phyloP scores from a whole-genome alignment of 1,139 yeast genomes.

The Blastobotrys petasosporus region DNA sequence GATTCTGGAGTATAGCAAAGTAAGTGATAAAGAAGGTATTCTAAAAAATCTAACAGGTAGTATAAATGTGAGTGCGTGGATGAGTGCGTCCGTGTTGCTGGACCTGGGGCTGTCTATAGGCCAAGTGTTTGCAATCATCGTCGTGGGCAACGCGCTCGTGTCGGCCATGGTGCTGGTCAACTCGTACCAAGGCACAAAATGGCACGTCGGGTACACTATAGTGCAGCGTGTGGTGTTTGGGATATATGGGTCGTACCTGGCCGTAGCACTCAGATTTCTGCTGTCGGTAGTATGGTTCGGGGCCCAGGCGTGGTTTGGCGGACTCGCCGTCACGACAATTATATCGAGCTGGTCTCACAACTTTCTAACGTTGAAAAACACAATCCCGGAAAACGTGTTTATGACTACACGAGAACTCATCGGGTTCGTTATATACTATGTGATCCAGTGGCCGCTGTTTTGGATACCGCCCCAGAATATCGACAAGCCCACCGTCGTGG shows the following conservation, averaged over 20 bases:
- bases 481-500: slow-evolving; percentile 18
- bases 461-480: slow-evolving; percentile 28
- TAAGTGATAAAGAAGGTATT: not conserved
- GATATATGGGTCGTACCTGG: slow-evolving; percentile 27
- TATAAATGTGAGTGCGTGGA: slow-evolving; percentile 25
- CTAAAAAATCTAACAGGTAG: slow-evolving; percentile 7
- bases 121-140: slow-evolving; percentile 35
- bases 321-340: slow-evolving; percentile 27
- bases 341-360: slow-evolving; percentile 26
- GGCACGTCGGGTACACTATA: slow-evolving; percentile 32
- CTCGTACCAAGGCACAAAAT: slow-evolving; percentile 29
- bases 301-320: slow-evolving; percentile 31
- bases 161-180: slow-evolving; percentile 21
- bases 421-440: slow-evolving; percentile 30
- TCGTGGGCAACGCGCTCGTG: slow-evolving; percentile 25
- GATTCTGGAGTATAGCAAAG: slow-evolving; percentile 17
- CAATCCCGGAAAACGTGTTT: slow-evolving; percentile 29
- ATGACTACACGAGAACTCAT: slow-evolving; percentile 31
- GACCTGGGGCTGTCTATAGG: slow-evolving; percentile 30
- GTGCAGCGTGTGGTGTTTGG: slow-evolving; percentile 30
- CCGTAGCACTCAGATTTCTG: slow-evolving; percentile 25
- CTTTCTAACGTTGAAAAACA: slow-evolving; percentile 29
- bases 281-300: slow-evolving; percentile 32
- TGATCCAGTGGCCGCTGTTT: slow-evolving; percentile 27
- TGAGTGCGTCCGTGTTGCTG: slow-evolving; percentile 25